These are phyloP conservation scores for Fusarium hainanense DNA, from an alignment of 2,329 filamentous ascomycete genomes.

Conservation along the genomic window DNA sequence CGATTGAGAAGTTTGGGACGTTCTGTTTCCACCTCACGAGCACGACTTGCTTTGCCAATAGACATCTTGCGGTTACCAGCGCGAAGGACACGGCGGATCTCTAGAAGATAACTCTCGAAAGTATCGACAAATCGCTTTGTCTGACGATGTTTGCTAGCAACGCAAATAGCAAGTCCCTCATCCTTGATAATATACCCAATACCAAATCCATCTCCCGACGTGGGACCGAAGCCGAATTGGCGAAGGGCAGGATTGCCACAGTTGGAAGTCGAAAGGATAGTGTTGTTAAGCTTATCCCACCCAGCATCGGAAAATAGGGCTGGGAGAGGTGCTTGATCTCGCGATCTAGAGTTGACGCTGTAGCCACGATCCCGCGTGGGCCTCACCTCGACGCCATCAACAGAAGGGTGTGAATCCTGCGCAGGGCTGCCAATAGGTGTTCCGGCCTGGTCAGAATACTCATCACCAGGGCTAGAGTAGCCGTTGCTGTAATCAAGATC, in stretches of 20 bases:
- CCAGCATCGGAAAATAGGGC: conserved; percentile 86
- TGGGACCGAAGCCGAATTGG: conserved; percentile 96
- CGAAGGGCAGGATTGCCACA: conserved; percentile 95
- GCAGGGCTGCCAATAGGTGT: conserved; percentile 65
- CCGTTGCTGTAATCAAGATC: conserved; percentile 68
- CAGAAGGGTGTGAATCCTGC: conserved; percentile 58
- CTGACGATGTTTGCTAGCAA: conserved; percentile 92
- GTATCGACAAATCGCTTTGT: conserved; percentile 91
- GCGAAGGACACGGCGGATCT: conserved; percentile 85
- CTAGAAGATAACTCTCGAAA: conserved; percentile 88
- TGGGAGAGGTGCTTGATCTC: conserved; percentile 68
- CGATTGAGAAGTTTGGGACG: conserved; percentile 57
- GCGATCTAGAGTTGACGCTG: conserved; percentile 63
- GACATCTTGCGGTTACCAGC: conserved; percentile 67
- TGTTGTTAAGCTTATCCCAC: conserved; percentile 96
- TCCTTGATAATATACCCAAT: conserved; percentile 98
- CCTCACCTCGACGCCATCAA: conserved; percentile 49
- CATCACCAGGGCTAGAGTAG: conserved; percentile 70
- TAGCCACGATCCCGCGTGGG: conserved; percentile 62
- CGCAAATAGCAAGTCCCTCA: conserved; percentile 84
- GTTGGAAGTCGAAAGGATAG: conserved; percentile 96
- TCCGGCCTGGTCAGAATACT: conserved; percentile 56
- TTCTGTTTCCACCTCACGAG: conserved; percentile 63
- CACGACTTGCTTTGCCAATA: conserved; percentile 59
- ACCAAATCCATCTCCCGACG: conserved; percentile 92